Percentiles rank a stretch among this genome's conserved stretches.
These are phyloP conservation scores for Omphalea diandra DNA, from an alignment of 441 rosid genomes.

Conservation along the genomic window DNA sequence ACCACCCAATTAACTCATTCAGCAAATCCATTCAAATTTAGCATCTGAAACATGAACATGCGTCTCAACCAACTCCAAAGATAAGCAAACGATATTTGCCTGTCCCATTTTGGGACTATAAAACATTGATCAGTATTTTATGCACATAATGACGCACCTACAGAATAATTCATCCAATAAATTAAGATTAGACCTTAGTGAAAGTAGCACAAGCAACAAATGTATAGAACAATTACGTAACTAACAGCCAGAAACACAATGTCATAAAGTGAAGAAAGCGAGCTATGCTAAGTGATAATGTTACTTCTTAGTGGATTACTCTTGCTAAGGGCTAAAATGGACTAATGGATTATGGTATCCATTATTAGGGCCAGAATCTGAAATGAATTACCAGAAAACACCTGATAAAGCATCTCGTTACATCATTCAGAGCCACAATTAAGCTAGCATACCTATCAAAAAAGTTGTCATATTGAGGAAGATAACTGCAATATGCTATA, in stretches of 20 bases:
- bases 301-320: not conserved
- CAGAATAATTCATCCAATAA: not conserved
- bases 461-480: not conserved
- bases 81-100: too few species aligned
- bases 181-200: not conserved
- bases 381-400: not conserved
- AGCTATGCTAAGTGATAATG: not conserved
- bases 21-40: conserved; percentile 1
- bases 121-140: not conserved
- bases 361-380: not conserved
- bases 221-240: not conserved
- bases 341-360: not conserved
- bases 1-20: not conserved
- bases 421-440: too few species aligned
- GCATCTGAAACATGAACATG: not conserved
- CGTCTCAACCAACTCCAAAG: not conserved
- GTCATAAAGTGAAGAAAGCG: not conserved
- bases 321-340: not conserved
- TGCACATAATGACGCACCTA: not conserved
- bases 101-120: too few species aligned
- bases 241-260: not conserved
- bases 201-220: not conserved
- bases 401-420: not conserved
- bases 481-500: not conserved
- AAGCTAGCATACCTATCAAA: too few species aligned